phyloP scores from a whole-genome alignment of 352 stramenopile genomes.

The Pilasporangium apinafurcum region DNA sequence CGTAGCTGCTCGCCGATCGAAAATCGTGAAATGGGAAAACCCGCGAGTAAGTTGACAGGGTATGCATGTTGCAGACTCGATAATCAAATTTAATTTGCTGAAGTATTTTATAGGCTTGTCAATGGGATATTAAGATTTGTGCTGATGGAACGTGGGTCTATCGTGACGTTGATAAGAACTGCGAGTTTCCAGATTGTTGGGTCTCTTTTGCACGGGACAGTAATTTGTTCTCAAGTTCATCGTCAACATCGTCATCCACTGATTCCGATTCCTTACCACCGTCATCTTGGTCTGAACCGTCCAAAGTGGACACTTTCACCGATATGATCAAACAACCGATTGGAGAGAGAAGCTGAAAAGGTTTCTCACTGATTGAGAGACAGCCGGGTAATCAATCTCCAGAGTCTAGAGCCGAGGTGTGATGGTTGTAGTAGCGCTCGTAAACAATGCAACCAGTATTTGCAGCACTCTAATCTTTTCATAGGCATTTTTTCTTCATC shows the following conservation, averaged over 20 bases:
- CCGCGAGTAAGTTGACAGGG: slow-evolving; percentile 23
- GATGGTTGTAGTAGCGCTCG: too few species aligned
- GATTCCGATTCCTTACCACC: background rate
- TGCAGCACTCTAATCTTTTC: too few species aligned
- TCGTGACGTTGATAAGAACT: slow-evolving; percentile 27
- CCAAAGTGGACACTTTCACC: background rate
- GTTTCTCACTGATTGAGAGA: too few species aligned
- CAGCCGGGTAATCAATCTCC: too few species aligned
- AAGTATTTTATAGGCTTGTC: slow-evolving; percentile 23
- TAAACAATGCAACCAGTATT: too few species aligned
- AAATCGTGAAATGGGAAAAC: slow-evolving; percentile 14
- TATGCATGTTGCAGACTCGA: too few species aligned
- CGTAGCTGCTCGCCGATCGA: too few species aligned
- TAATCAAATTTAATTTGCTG: background rate
- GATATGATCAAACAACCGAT: background rate
- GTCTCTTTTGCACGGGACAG: slow-evolving; percentile 6
- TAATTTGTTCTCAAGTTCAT: too few species aligned
- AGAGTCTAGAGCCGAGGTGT: too few species aligned
- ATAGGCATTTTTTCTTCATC: too few species aligned
- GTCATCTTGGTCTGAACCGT: background rate
- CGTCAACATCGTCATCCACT: too few species aligned
- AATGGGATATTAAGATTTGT: slow-evolving; percentile 61
- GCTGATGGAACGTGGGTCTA: slow-evolving; percentile 66
- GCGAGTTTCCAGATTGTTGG: slow-evolving; percentile 46
- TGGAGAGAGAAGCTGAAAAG: slow-evolving; percentile 4